phyloP scores from a whole-genome alignment of 371 early-diverging fungal species.

The Mortierella sp. region DNA sequence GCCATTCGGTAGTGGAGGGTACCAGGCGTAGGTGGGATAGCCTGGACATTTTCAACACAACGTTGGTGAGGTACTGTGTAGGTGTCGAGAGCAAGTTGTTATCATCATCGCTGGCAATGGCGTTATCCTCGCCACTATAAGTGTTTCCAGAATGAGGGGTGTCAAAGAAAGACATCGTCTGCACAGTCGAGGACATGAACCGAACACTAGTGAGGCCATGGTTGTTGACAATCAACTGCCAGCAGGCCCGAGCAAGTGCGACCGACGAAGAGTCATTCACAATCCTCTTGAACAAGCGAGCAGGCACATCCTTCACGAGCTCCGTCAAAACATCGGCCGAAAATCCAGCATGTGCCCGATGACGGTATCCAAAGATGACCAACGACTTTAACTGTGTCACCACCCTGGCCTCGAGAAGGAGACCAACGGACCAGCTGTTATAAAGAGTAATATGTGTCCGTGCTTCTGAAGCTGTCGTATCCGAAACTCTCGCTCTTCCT shows the following conservation, averaged over 20 bases:
- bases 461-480: background rate
- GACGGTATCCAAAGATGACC: background rate
- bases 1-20: background rate
- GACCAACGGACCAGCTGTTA: background rate
- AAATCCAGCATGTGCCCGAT: background rate
- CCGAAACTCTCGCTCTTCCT: background rate
- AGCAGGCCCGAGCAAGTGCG: background rate
- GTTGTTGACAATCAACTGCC: conserved; percentile 7
- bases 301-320: background rate
- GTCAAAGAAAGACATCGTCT: background rate
- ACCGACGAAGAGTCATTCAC: background rate
- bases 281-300: background rate
- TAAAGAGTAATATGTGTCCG: background rate
- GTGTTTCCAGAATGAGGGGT: background rate
- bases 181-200: background rate
- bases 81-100: background rate
- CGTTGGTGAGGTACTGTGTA: background rate
- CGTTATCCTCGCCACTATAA: background rate
- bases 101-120: background rate
- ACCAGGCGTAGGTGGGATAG: background rate
- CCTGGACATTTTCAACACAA: background rate
- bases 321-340: background rate
- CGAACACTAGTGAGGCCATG: background rate
- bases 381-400: background rate
- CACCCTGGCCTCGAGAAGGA: background rate